These are phyloP conservation scores for Colletotrichum shisoi DNA, from an alignment of 2,329 filamentous ascomycete species.

Conservation along the genomic window DNA sequence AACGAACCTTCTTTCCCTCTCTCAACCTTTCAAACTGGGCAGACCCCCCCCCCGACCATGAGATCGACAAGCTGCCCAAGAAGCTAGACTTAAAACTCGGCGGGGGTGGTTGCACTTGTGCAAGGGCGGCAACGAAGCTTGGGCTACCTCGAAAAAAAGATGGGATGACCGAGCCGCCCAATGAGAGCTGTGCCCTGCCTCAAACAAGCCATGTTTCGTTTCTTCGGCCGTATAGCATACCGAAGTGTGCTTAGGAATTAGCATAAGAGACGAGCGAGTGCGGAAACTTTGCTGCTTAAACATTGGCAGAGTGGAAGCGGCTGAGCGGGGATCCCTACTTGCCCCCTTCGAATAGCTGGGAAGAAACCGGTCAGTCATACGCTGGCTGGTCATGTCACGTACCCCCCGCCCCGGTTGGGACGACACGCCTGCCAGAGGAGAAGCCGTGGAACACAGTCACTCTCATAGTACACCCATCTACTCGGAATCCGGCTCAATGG, in stretches of 20 bases:
- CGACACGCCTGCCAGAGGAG: constrained; percentile 6
- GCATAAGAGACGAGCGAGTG: not conserved
- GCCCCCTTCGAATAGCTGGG: not conserved
- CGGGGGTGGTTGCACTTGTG: constrained; percentile 1
- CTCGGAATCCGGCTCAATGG: not conserved
- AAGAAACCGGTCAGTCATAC: not conserved
- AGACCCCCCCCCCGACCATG: constrained; percentile 26
- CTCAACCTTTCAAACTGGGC: constrained; percentile 28
- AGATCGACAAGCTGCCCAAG: constrained; percentile 11
- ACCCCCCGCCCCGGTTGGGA: not conserved
- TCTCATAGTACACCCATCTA: not conserved
- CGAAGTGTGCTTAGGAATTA: constrained; percentile 33
- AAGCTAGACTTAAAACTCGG: not conserved
- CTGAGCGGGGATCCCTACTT: not conserved
- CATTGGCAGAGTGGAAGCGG: not conserved
- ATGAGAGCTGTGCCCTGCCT: constrained; percentile 6
- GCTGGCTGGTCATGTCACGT: constrained; percentile 2
- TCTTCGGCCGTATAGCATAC: constrained; percentile 33
- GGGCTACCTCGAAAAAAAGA: constrained; percentile 2
- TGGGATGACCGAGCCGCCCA: constrained; percentile 32
- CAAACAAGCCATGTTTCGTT: constrained; percentile 38
- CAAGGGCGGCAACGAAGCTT: constrained; percentile 30
- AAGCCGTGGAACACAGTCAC: not conserved
- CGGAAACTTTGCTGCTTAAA: not conserved
- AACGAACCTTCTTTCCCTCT: constrained; percentile 26